Base-by-base conservation (phyloP, 805 yeast genomes). In the Vanderwaltozyma polyspora region DNA sequence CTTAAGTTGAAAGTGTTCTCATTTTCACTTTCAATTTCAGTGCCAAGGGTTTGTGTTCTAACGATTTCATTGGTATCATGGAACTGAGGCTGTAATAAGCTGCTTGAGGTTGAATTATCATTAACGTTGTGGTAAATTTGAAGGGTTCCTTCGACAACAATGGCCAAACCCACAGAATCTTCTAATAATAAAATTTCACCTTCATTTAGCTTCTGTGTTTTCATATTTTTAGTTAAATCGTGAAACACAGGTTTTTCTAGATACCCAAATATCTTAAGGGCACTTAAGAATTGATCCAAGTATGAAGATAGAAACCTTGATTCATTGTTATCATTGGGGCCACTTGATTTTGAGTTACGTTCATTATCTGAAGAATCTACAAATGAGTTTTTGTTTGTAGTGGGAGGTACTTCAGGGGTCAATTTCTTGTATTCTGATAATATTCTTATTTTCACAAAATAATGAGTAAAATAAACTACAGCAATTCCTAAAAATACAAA, bases 211-310 rank as follows among this genome's bases (percentile, higher is more conserved):
- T 82, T 79, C 51, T 84, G 85, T 1, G 97, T 89, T 35, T 83
- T 83, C 84, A 89, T 85, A 40, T 80, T 80, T 51, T 82, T 79
- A 3, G 97, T 87, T 46, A 89, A 68, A 49, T 87, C 97, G 51
- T 87, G 93, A 56, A 89, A 87, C 1, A 89, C 95, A 2, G 83
- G 80, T 40, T 79, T 70, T 44, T 89, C 97, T 32, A 89, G 65
- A 55, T 89, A 89, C 2, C 97, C 97, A 62, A 89, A 91, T 6
- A 91, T 80, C 57, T 85, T 86, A 43, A 91, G 83, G 3, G 95
- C 97, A 33, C 83, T 72, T 30, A 89, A 60, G 48, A 89, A 89
- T 53, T 87, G 94, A 54, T 89, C 95, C 34, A 89, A 62, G 50
- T 85, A 87, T 31, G 82, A 77, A 1, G 79, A 60, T 29, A 72